Percentiles rank a stretch among this genome's conserved stretches.
Conservation (phyloP, 2,329 filamentous ascomycete genomes). For the Pleoardoris graminearum region DNA sequence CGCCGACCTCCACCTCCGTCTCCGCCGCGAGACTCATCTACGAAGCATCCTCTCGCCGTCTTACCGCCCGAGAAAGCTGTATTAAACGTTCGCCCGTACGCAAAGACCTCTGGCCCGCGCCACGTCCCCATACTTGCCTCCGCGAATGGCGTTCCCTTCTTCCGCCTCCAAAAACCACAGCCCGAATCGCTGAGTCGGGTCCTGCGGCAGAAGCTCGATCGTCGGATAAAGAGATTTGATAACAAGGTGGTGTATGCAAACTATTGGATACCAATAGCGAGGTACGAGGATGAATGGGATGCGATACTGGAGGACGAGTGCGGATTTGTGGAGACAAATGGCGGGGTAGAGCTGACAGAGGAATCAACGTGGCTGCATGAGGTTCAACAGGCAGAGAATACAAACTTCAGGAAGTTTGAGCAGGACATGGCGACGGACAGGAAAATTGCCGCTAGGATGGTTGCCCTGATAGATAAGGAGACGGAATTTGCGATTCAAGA, state of each 20-base stretch:
- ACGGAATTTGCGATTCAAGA: constrained; percentile 48
- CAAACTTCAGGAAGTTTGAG: constrained; percentile 22
- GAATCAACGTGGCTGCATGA: constrained; percentile 38
- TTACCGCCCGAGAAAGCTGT: constrained; percentile 44
- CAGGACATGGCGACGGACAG: constrained; percentile 32
- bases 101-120: constrained; percentile 56
- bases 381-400: constrained; percentile 21
- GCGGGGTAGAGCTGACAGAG: constrained; percentile 14
- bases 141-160: constrained; percentile 62
- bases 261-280: constrained; percentile 45
- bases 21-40: constrained; percentile 12
- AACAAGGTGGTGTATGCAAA: constrained; percentile 48
- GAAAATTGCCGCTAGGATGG: constrained; percentile 48
- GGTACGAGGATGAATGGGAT: constrained; percentile 57
- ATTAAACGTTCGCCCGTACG: constrained; percentile 57
- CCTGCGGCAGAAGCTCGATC: constrained; percentile 56
- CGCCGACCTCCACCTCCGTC: constrained; percentile 4
- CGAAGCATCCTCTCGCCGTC: constrained; percentile 27
- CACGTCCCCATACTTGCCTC: constrained; percentile 63
- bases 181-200: constrained; percentile 61
- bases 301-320: constrained; percentile 32
- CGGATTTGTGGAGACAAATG: constrained; percentile 24
- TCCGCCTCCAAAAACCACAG: constrained; percentile 70
- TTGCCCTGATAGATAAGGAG: constrained; percentile 54
- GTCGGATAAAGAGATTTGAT: constrained; percentile 50